Conservation (phyloP, 2,329 filamentous ascomycete species). For the Phialophora verrucosa region DNA sequence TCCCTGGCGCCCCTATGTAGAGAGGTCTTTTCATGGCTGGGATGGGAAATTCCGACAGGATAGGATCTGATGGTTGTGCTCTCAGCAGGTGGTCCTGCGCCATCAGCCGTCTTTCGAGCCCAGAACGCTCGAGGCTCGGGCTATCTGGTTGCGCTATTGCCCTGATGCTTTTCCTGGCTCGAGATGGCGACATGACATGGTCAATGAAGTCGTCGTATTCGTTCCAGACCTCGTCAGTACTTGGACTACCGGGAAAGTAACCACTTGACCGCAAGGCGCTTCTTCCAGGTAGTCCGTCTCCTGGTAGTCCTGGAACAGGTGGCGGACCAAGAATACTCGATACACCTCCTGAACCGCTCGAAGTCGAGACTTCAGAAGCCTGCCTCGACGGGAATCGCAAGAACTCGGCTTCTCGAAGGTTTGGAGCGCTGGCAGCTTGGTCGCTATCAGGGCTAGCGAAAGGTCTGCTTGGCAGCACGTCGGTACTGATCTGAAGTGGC, state of each 20-base stretch:
- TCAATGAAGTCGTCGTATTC: conserved; percentile 91
- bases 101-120: background rate
- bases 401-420: conserved; percentile 62
- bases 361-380: conserved; percentile 69
- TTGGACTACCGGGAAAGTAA: conserved; percentile 24
- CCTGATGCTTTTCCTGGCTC: conserved; percentile 45
- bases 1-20: conserved; percentile 41
- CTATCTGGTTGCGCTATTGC: conserved; percentile 60
- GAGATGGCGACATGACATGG: conserved; percentile 62
- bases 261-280: background rate
- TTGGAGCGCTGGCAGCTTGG: conserved; percentile 46
- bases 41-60: conserved; percentile 39
- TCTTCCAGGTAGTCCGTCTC: background rate
- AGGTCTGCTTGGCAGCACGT: conserved; percentile 40
- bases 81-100: conserved; percentile 31
- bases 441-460: conserved; percentile 42
- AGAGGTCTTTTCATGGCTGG: conserved; percentile 39
- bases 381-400: conserved; percentile 75
- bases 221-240: conserved; percentile 82
- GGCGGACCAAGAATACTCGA: conserved; percentile 55
- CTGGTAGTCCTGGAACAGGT: conserved; percentile 12
- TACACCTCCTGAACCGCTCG: conserved; percentile 67
- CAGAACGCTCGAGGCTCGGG: conserved; percentile 54
- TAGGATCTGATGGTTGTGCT: conserved; percentile 36
- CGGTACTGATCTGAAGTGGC: conserved; percentile 38